These are phyloP conservation scores for Boletus edulis DNA, from an alignment of 768 basidiomycete species.

Conservation along the genomic window DNA sequence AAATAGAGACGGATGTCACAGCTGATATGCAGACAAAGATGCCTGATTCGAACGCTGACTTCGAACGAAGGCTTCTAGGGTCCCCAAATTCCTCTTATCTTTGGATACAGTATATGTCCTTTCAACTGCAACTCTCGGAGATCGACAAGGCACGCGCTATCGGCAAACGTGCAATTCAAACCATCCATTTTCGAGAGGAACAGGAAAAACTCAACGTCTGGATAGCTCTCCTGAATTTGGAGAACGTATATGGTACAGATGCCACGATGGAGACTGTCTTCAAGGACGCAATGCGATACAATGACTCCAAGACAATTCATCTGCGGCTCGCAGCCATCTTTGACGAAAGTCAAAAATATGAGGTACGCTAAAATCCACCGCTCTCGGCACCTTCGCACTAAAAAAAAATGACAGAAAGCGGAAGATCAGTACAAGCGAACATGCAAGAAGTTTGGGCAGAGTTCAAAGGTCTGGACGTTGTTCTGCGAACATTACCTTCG, in stretches of 20 bases:
- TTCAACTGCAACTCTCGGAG: slow-evolving; percentile 95
- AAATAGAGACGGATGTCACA: slow-evolving; percentile 78
- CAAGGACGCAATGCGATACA: slow-evolving; percentile 85
- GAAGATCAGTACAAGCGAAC: slow-evolving; percentile 88
- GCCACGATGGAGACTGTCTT: slow-evolving; percentile 77
- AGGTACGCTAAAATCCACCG: slow-evolving; percentile 45
- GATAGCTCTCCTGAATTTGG: slow-evolving; percentile 94
- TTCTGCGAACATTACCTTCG: slow-evolving; percentile 83
- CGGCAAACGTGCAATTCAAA: slow-evolving; percentile 76
- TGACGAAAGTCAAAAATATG: slow-evolving; percentile 76
- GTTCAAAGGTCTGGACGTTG: slow-evolving; percentile 91
- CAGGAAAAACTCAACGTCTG: slow-evolving; percentile 95
- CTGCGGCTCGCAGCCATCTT: slow-evolving; percentile 82
- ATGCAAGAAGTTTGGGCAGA: slow-evolving; percentile 91
- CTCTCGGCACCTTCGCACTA: neutral
- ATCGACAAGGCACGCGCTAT: slow-evolving; percentile 91
- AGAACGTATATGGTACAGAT: slow-evolving; percentile 88
- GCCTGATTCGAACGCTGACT: slow-evolving; percentile 92
- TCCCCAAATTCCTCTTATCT: slow-evolving; percentile 97
- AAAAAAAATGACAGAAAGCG: slow-evolving; percentile 59
- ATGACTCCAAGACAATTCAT: slow-evolving; percentile 91
- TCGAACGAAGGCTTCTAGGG: slow-evolving; percentile 87
- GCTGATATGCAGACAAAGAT: slow-evolving; percentile 81
- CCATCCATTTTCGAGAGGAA: slow-evolving; percentile 95
- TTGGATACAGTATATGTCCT: slow-evolving; percentile 99